Conservation (phyloP, 305 asterid genomes). For the Nicotiana rustica region DNA sequence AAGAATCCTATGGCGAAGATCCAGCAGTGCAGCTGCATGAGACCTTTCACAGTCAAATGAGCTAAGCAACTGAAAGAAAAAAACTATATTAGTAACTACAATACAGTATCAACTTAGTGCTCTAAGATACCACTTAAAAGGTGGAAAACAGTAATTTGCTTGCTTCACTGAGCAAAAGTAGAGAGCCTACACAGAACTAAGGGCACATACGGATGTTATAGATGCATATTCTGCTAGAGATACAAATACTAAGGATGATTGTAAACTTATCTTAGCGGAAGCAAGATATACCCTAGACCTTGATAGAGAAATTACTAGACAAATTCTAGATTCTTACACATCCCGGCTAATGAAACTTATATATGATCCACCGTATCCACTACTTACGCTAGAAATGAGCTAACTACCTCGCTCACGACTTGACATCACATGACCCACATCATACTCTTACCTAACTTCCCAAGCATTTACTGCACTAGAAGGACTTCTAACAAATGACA, state of each 20-base stretch:
- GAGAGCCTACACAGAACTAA: not conserved
- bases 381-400: not conserved
- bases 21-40: conserved; percentile 90
- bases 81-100: conserved; percentile 37
- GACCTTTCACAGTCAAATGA: conserved; percentile 73
- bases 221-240: conserved; percentile 12
- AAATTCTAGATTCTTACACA: conserved; percentile 6
- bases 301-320: conserved; percentile 18
- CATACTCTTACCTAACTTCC: not conserved
- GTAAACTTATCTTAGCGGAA: conserved; percentile 23
- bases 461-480: conserved; percentile 5
- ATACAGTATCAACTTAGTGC: conserved; percentile 27
- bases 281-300: conserved; percentile 17
- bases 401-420: conserved; percentile 1
- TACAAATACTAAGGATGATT: conserved; percentile 2
- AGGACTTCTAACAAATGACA: conserved; percentile 12
- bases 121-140: conserved; percentile 14
- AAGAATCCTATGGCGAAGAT: conserved; percentile 89
- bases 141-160: conserved; percentile 16
- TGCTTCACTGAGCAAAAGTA: conserved; percentile 13
- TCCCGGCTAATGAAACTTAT: conserved; percentile 4
- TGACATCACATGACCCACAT: conserved; percentile 28
- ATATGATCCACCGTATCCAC: not conserved
- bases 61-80: conserved; percentile 80
- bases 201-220: conserved; percentile 10